Evolutionary conservation across 164 flowering plant species (phyloP).

Genomic region (Vitis riparia): DNA sequence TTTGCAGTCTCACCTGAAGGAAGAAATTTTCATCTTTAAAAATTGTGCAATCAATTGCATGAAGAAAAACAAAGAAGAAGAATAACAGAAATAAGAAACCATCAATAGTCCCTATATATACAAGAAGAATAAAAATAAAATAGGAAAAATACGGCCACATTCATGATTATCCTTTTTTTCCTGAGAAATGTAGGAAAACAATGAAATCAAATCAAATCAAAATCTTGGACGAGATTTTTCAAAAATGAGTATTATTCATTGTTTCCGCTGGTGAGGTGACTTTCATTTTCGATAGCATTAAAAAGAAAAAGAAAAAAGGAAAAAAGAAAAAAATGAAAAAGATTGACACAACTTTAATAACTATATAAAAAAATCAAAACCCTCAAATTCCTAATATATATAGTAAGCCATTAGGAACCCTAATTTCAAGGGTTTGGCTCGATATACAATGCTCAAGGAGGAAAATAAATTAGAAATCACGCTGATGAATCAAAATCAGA

Average conservation of each 20-base stretch:
- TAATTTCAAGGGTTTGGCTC: not conserved
- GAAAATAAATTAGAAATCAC: not conserved
- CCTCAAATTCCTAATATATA: not conserved
- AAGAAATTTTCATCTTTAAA: constrained; percentile 5
- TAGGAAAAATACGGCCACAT: no score
- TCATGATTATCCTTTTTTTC: no score
- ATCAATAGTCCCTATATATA: no score
- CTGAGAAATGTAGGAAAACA: no score
- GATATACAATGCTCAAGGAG: not conserved
- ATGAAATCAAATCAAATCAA: no score
- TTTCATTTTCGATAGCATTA: not conserved
- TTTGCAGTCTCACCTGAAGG: constrained; percentile 69
- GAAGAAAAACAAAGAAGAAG: not conserved
- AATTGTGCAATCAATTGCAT: not conserved
- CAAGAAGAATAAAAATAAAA: no score
- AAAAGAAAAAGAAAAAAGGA: not conserved
- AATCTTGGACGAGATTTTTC: no score
- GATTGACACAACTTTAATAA: not conserved
- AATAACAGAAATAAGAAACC: not conserved
- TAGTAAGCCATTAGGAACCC: not conserved
- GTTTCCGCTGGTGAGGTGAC: no score
- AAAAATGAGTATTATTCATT: no score
- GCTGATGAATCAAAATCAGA: constrained; percentile 6
- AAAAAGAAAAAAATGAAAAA: not conserved
- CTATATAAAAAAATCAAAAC: not conserved